These are phyloP conservation scores for Perilla frutescens DNA, from an alignment of 257 asterid genomes.

Conservation along the genomic window DNA sequence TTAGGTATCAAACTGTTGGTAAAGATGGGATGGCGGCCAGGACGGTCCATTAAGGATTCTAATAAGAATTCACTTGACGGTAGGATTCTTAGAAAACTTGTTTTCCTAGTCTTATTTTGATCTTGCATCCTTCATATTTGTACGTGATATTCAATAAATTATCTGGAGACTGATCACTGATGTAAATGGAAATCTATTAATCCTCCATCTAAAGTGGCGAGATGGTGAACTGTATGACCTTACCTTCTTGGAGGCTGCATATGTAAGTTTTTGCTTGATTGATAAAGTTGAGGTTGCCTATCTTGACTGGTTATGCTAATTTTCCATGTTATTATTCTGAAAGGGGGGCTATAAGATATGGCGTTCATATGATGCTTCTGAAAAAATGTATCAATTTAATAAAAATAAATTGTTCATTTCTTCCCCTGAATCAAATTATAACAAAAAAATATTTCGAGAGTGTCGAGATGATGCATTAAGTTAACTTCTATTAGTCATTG, in stretches of 20 bases:
- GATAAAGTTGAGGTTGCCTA: constrained; percentile 2
- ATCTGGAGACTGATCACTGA: constrained; percentile 23
- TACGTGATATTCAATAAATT: constrained; percentile 1
- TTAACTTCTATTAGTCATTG: not conserved
- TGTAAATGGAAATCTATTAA: constrained; percentile 23
- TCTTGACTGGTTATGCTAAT: not conserved
- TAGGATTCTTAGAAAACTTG: constrained; percentile 37
- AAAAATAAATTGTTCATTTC: no score
- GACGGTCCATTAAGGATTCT: constrained; percentile 79
- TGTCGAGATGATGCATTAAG: not conserved
- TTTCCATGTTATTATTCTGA: not conserved
- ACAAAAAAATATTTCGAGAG: not conserved
- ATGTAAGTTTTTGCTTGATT: constrained; percentile 10
- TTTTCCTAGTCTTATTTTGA: constrained; percentile 2
- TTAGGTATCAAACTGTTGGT: constrained; percentile 82
- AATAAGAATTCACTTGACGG: constrained; percentile 63
- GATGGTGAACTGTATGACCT: constrained; percentile 3
- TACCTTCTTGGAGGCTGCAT: constrained; percentile 21
- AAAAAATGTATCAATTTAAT: not conserved
- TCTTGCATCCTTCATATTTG: constrained; percentile 2
- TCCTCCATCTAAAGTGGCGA: constrained; percentile 8
- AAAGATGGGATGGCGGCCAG: constrained; percentile 99
- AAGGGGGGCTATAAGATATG: not conserved
- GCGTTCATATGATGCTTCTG: constrained; percentile 5
- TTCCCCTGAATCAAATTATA: not conserved